A percentile compares a stretch with the other conserved stretches of the same genome.
These are phyloP conservation scores for Fusarium kyushuense DNA, from an alignment of 2,329 filamentous ascomycete genomes.

Conservation along the genomic window DNA sequence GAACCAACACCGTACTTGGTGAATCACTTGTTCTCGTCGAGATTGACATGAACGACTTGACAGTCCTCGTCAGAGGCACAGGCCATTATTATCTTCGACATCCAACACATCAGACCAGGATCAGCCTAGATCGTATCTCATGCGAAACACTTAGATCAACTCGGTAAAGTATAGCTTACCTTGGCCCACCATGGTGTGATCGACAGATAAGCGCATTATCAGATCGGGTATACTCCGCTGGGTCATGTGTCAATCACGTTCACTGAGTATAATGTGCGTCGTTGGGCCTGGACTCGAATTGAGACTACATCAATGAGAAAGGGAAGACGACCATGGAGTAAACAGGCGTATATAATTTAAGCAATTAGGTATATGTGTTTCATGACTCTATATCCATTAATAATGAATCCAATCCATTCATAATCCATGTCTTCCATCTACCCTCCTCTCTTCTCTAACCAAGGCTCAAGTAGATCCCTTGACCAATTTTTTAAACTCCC, in stretches of 20 bases:
- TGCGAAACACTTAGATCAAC: neutral
- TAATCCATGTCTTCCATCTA: slow-evolving; percentile 30
- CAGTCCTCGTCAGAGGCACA: slow-evolving; percentile 25
- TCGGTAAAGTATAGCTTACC: neutral
- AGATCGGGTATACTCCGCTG: too few species aligned
- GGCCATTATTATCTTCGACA: neutral
- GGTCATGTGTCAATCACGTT: too few species aligned
- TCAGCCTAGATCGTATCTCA: neutral
- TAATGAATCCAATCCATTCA: slow-evolving; percentile 13
- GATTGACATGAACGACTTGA: too few species aligned
- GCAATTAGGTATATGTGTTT: slow-evolving; percentile 8
- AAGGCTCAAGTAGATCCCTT: slow-evolving; percentile 1
- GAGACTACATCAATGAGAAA: neutral
- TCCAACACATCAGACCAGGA: slow-evolving; percentile 16
- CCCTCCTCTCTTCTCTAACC: slow-evolving; percentile 1
- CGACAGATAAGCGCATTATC: slow-evolving; percentile 15
- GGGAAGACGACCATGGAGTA: too few species aligned
- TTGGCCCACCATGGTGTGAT: slow-evolving; percentile 16
- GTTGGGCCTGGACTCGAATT: too few species aligned
- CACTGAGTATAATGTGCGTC: too few species aligned
- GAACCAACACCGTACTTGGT: neutral
- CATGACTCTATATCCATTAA: slow-evolving; percentile 23
- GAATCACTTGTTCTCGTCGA: neutral
- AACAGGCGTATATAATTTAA: neutral
- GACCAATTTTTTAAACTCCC: slow-evolving; percentile 30